These are phyloP conservation scores for Xylariaceae sp. DNA, from an alignment of 2,329 filamentous ascomycete genomes.

Conservation along the genomic window DNA sequence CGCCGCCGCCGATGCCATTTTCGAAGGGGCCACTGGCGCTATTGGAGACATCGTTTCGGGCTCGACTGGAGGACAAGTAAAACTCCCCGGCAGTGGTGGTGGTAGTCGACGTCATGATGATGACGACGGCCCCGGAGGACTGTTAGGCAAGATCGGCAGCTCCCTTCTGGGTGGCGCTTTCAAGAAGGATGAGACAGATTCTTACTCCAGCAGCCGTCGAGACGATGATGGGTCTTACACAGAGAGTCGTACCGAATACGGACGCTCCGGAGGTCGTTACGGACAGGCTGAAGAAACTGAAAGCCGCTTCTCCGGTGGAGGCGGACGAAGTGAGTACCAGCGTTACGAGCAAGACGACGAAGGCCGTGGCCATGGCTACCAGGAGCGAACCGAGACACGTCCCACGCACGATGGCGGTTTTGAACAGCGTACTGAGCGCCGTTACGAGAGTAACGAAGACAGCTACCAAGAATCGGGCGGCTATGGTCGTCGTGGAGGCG, in stretches of 20 bases:
- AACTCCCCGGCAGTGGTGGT: constrained; percentile 12
- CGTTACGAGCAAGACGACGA: constrained; percentile 55
- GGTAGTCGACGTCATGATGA: not conserved
- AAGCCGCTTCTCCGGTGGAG: constrained; percentile 55
- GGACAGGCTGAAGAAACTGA: constrained; percentile 57
- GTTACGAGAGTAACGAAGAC: constrained; percentile 35
- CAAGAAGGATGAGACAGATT: constrained; percentile 49
- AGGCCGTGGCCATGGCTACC: constrained; percentile 50
- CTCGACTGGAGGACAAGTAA: constrained; percentile 36
- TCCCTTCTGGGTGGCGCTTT: constrained; percentile 62
- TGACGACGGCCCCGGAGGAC: constrained; percentile 47
- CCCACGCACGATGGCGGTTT: constrained; percentile 50
- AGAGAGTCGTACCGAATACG: constrained; percentile 58
- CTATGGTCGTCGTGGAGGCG: constrained; percentile 20
- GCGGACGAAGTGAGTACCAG: constrained; percentile 54
- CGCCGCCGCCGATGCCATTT: constrained; percentile 51
- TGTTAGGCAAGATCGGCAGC: constrained; percentile 66
- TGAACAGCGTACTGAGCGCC: constrained; percentile 53
- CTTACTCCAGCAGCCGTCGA: constrained; percentile 47
- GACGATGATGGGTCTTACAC: constrained; percentile 58
- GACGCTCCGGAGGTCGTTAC: constrained; percentile 52
- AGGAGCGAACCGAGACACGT: constrained; percentile 53
- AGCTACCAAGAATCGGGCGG: constrained; percentile 23
- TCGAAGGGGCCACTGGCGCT: constrained; percentile 53
- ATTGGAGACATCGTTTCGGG: constrained; percentile 42